Percentiles rank a stretch among this genome's conserved stretches.
phyloP scores from a whole-genome alignment of 441 rosid genomes.

The Sinapis alba region DNA sequence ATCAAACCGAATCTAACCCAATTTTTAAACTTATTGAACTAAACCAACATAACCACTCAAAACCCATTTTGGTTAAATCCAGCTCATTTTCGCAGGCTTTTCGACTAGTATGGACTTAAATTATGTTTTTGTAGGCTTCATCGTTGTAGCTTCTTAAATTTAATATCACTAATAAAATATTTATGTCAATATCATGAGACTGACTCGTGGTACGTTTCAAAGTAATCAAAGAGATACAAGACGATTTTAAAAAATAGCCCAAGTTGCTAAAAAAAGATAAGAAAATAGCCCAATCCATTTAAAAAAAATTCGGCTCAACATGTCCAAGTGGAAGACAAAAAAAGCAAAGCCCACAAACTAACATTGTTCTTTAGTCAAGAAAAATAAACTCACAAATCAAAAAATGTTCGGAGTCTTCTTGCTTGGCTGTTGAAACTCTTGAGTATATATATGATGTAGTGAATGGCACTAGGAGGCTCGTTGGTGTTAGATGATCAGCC shows the following conservation, averaged over 20 bases:
- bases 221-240: constrained; percentile 7
- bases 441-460: neutral
- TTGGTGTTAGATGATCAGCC: neutral
- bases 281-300: neutral
- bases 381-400: no score
- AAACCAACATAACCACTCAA: no score
- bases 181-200: constrained; percentile 8
- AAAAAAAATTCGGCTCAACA: neutral
- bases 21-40: no score
- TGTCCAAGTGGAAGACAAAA: neutral
- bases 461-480: neutral
- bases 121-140: no score
- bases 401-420: neutral
- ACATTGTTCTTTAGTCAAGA: no score
- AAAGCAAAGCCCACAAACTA: neutral
- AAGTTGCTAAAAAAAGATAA: no score
- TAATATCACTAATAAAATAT: neutral
- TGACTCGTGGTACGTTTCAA: neutral
- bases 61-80: no score
- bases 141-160: neutral
- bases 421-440: neutral
- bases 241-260: neutral
- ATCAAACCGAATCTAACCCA: no score
- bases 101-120: no score
- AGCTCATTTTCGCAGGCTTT: no score